A percentile compares a stretch with the other conserved stretches of the same genome.
phyloP scores from a whole-genome alignment of 2,329 filamentous ascomycete genomes.

The Colletotrichum cordylinicola region DNA sequence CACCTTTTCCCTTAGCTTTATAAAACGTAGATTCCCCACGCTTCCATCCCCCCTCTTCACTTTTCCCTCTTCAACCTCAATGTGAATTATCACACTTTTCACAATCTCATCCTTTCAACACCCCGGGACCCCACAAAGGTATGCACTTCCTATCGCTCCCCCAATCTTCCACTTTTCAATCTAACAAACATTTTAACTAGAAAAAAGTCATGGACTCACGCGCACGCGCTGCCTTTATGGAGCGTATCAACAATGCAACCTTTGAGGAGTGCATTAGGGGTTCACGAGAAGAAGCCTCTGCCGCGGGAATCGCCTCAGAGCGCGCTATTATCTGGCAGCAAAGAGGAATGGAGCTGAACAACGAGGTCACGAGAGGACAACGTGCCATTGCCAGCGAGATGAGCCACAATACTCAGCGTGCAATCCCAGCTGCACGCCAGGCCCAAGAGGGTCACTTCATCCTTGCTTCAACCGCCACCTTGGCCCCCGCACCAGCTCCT shows the following conservation, averaged over 20 bases:
- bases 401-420: not conserved
- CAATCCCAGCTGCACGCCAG: not conserved
- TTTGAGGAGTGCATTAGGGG: not conserved
- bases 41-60: not conserved
- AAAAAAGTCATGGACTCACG: not conserved
- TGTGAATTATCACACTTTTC: not conserved
- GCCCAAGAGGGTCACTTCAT: not conserved
- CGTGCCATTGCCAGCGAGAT: not conserved
- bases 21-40: not conserved
- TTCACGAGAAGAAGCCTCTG: not conserved
- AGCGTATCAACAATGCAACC: not conserved
- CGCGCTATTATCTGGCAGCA: not conserved
- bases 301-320: not conserved
- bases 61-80: not conserved
- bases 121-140: not conserved
- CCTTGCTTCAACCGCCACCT: not conserved
- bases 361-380: not conserved
- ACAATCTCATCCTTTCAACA: not conserved
- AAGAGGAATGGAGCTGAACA: not conserved
- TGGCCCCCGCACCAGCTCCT: not conserved
- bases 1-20: not conserved
- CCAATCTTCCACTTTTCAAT: not conserved
- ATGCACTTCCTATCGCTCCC: not conserved
- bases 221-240: not conserved
- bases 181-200: not conserved